These are phyloP conservation scores for Colletotrichum filicis DNA, from an alignment of 2,329 filamentous ascomycete genomes.

Conservation along the genomic window DNA sequence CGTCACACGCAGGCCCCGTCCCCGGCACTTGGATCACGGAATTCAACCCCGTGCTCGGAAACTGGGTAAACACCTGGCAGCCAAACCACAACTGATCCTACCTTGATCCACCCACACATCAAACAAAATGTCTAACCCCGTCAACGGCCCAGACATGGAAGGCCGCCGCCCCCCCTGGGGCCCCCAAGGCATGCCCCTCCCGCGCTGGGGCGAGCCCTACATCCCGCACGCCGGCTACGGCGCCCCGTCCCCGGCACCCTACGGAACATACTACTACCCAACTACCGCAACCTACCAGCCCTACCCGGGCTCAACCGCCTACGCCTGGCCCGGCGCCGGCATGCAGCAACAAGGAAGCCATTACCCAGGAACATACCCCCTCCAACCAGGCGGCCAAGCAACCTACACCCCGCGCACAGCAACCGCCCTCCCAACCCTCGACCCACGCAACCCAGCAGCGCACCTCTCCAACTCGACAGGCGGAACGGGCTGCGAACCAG, in stretches of 20 bases:
- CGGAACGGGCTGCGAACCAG: constrained; percentile 68
- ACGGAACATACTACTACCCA: constrained; percentile 20
- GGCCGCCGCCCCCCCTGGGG: constrained; percentile 45
- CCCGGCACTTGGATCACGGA: constrained; percentile 46
- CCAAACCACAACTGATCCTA: constrained; percentile 17
- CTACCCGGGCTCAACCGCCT: constrained; percentile 18
- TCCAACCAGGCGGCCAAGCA: constrained; percentile 51
- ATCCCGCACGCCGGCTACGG: constrained; percentile 46
- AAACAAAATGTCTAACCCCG: constrained; percentile 44
- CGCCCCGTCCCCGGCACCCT: background rate
- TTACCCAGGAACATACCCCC: constrained; percentile 32
- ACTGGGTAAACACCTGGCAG: constrained; percentile 50
- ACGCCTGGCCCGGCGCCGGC: constrained; percentile 27
- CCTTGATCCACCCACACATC: background rate
- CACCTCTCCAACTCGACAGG: constrained; percentile 68
- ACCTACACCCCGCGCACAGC: constrained; percentile 51
- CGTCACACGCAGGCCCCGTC: constrained; percentile 42
- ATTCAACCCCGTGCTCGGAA: constrained; percentile 15
- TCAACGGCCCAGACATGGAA: constrained; percentile 50
- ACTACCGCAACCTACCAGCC: too few relatives aligned
- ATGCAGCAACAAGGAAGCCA: background rate
- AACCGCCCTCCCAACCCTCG: constrained; percentile 53
- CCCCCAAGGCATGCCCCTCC: constrained; percentile 43
- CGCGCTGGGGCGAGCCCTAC: constrained; percentile 50
- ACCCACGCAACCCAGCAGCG: constrained; percentile 59